These are phyloP conservation scores for Aureobasidium lini DNA, from an alignment of 2,329 filamentous ascomycete genomes.

Conservation along the genomic window DNA sequence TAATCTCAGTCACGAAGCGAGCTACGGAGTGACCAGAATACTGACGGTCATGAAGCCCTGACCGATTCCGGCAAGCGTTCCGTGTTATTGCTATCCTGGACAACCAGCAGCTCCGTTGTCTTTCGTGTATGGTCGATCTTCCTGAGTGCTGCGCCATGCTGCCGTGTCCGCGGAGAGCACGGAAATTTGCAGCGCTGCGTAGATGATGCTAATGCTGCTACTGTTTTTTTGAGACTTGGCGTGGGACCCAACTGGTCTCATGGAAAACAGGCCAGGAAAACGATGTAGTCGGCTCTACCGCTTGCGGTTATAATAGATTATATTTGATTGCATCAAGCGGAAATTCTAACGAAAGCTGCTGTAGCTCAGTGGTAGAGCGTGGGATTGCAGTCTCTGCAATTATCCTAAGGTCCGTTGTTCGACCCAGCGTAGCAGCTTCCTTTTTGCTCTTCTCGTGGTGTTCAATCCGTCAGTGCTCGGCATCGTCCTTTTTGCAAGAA, in stretches of 20 bases:
- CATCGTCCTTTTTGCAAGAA: neutral
- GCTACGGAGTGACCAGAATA: neutral
- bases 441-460: neutral
- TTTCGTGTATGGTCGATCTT: neutral
- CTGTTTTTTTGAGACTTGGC: too few species aligned
- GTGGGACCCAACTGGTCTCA: too few species aligned
- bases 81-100: neutral
- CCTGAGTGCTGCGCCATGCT: neutral
- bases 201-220: neutral
- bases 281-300: too few species aligned
- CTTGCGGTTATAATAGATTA: too few species aligned
- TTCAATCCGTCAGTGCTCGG: neutral
- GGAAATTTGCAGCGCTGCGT: neutral
- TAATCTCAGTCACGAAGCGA: neutral
- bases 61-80: neutral
- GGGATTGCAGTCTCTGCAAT: constrained; percentile 13
- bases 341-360: neutral
- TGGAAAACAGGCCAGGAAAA: too few species aligned
- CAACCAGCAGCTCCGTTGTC: neutral
- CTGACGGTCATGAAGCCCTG: neutral
- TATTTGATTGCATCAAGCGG: too few species aligned
- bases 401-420: constrained; percentile 15
- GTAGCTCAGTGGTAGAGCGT: constrained; percentile 15
- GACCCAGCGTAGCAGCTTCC: constrained; percentile 13
- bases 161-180: neutral